Evolutionary conservation across 768 basidiomycete species (phyloP).

Genomic region (Lactarius tabidus): DNA sequence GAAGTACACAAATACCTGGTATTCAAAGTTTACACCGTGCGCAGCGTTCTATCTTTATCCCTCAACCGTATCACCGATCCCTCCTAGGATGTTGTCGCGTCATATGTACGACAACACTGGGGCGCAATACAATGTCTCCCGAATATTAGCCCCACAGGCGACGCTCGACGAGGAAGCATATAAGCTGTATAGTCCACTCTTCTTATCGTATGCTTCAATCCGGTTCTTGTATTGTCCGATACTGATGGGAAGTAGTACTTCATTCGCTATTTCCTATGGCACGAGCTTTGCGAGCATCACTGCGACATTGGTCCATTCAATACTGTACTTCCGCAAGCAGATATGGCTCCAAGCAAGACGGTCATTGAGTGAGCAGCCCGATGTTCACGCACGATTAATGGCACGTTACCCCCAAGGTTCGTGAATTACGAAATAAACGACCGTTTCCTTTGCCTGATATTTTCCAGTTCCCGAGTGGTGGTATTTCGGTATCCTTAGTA

Average conservation of each 20-base stretch:
- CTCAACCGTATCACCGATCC: not conserved
- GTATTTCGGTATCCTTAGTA: constrained; percentile 42
- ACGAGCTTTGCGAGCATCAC: constrained; percentile 55
- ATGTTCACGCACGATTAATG: constrained; percentile 51
- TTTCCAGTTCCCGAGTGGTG: constrained; percentile 49
- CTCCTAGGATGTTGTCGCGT: constrained; percentile 39
- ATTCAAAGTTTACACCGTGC: constrained; percentile 37
- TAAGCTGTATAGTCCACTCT: constrained; percentile 42
- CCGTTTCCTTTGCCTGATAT: not conserved
- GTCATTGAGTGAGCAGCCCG: constrained; percentile 44
- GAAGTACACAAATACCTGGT: constrained; percentile 37
- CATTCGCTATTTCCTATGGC: constrained; percentile 76
- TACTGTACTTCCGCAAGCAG: constrained; percentile 45
- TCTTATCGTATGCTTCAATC: constrained; percentile 49
- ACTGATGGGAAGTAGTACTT: constrained; percentile 31
- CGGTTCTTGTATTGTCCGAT: constrained; percentile 44
- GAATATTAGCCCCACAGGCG: constrained; percentile 36
- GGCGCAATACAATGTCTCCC: constrained; percentile 38
- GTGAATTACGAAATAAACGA: not conserved
- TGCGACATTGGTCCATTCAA: constrained; percentile 43
- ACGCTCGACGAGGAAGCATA: constrained; percentile 38
- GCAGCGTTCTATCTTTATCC: constrained; percentile 15
- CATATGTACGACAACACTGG: constrained; percentile 44
- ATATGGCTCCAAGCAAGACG: constrained; percentile 42
- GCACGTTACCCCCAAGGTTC: constrained; percentile 43